Evolutionary conservation across 2,329 filamentous ascomycete species (phyloP).

Genomic region (Blastomyces parvus): DNA sequence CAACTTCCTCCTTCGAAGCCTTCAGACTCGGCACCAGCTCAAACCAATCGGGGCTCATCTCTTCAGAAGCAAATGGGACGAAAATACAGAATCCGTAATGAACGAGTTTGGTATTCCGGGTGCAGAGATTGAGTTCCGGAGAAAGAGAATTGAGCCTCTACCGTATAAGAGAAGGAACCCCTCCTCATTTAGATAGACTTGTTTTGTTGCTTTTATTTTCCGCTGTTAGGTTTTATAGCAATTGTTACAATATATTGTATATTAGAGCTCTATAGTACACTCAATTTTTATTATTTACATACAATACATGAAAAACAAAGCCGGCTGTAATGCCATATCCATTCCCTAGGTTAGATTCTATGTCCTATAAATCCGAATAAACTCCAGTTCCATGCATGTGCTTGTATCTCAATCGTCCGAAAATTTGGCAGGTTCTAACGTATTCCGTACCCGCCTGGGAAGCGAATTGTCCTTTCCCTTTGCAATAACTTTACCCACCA

Average conservation of each 20-base stretch:
- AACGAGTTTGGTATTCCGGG: slow-evolving; percentile 63
- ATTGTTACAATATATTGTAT: slow-evolving; percentile 32
- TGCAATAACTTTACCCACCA: slow-evolving; percentile 72
- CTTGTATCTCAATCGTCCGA: slow-evolving; percentile 13
- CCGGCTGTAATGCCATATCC: neutral
- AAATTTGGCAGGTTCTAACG: slow-evolving; percentile 26
- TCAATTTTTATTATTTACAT: slow-evolving; percentile 9
- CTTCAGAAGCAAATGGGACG: slow-evolving; percentile 86
- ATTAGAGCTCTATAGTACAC: slow-evolving; percentile 19
- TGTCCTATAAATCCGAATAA: neutral
- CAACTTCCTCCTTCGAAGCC: slow-evolving; percentile 64
- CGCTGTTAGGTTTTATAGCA: slow-evolving; percentile 17
- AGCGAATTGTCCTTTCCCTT: slow-evolving; percentile 30
- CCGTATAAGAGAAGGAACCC: slow-evolving; percentile 54
- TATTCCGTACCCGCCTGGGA: slow-evolving; percentile 31
- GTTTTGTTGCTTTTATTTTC: slow-evolving; percentile 13
- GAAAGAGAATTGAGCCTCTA: slow-evolving; percentile 61
- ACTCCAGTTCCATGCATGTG: neutral
- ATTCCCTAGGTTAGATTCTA: neutral
- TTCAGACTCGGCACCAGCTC: slow-evolving; percentile 60
- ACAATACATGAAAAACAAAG: neutral
- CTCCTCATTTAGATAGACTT: slow-evolving; percentile 34
- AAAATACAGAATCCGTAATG: slow-evolving; percentile 81
- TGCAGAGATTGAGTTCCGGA: slow-evolving; percentile 74
- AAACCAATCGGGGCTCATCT: slow-evolving; percentile 71